Evolutionary conservation across 257 asterid genomes (phyloP).

Genomic region (Capsicum pubescens): DNA sequence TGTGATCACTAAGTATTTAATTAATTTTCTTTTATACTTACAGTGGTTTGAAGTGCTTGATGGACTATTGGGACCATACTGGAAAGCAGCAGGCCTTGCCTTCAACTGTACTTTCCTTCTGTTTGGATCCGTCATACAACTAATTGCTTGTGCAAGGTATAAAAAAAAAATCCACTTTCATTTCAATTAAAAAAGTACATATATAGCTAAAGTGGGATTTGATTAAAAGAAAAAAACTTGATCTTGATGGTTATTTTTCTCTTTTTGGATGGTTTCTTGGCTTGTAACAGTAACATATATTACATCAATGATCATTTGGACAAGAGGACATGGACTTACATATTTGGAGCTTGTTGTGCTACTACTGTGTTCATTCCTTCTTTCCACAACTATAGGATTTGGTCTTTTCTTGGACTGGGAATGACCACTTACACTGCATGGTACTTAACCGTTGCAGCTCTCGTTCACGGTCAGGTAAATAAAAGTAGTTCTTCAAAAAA

Average conservation of each 20-base stretch:
- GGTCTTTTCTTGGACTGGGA: constrained; percentile 97
- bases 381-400: constrained; percentile 89
- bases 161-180: neutral
- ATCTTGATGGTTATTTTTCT: neutral
- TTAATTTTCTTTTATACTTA: neutral
- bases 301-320: constrained; percentile 91
- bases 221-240: neutral
- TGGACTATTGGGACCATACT: constrained; percentile 92
- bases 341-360: constrained; percentile 99
- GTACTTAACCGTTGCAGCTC: constrained; percentile 79
- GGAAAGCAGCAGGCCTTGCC: constrained; percentile 94
- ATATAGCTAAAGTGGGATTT: neutral
- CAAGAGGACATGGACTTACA: constrained; percentile 99
- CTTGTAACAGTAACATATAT: constrained; percentile 72
- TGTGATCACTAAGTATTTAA: neutral
- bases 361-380: constrained; percentile 98
- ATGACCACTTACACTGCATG: constrained; percentile 99
- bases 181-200: neutral
- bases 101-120: constrained; percentile 97
- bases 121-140: constrained; percentile 96
- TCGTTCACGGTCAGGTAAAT: constrained; percentile 84
- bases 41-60: constrained; percentile 99
- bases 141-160: constrained; percentile 97
- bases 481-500: neutral
- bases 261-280: constrained; percentile 21